Conservation (phyloP, 495 filamentous ascomycete species). For the Letharia lupina region DNA sequence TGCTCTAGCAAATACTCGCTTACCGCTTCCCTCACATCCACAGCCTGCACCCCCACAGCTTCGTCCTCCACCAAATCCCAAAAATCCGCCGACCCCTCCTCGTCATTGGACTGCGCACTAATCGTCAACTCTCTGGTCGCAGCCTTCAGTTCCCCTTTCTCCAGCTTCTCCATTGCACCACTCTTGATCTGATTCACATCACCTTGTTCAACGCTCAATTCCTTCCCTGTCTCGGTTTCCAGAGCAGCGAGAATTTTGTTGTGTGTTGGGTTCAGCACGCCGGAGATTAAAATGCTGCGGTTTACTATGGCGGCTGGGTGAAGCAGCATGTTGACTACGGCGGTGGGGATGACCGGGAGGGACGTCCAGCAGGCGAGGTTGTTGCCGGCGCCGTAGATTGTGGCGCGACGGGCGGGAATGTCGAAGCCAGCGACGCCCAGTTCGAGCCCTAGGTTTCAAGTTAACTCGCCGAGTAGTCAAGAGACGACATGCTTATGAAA, state of each 20-base stretch:
- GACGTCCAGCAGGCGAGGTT: constrained; percentile 24
- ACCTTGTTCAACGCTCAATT: constrained; percentile 19
- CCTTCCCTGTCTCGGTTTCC: constrained; percentile 17
- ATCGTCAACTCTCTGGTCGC: background rate
- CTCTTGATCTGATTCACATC: constrained; percentile 24
- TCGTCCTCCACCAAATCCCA: background rate
- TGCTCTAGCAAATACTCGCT: constrained; percentile 8
- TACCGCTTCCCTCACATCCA: constrained; percentile 2
- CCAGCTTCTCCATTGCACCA: constrained; percentile 23
- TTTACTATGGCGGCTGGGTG: constrained; percentile 19
- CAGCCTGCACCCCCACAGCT: background rate
- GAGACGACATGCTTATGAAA: background rate
- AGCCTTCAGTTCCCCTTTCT: constrained; percentile 21
- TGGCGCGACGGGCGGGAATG: background rate
- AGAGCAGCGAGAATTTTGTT: constrained; percentile 19
- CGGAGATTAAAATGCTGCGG: constrained; percentile 20
- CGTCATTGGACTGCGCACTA: background rate
- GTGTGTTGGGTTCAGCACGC: constrained; percentile 21
- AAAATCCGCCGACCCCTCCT: background rate
- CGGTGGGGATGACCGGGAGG: constrained; percentile 16
- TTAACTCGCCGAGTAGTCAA: background rate
- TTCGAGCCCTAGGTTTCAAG: background rate
- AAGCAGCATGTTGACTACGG: constrained; percentile 21
- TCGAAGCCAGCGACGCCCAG: constrained; percentile 2
- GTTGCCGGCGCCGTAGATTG: constrained; percentile 21